Percentiles rank a stretch among this genome's conserved stretches.
Evolutionary conservation across 441 rosid genomes (phyloP).

Genomic region (Populus hybrid): DNA sequence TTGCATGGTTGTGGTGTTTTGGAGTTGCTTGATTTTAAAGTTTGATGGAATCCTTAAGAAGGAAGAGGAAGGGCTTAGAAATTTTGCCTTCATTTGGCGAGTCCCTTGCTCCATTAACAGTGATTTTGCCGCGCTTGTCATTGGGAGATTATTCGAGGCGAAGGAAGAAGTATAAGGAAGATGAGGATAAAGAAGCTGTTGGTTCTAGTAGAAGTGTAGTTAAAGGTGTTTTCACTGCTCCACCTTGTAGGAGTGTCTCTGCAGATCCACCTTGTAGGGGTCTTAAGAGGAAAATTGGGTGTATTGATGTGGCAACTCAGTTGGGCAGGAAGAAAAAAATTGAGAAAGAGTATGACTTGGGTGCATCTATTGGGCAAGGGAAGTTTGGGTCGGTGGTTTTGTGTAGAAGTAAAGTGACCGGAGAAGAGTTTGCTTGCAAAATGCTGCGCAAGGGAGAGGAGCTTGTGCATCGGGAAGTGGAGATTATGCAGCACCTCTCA

Average conservation of each 20-base stretch:
- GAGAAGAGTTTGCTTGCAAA: slow-evolving; percentile 65
- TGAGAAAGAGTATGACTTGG: slow-evolving; percentile 54
- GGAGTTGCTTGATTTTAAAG: slow-evolving; percentile 5
- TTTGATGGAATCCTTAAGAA: slow-evolving; percentile 19
- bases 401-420: slow-evolving; percentile 48
- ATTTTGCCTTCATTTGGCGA: slow-evolving; percentile 4
- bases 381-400: slow-evolving; percentile 73
- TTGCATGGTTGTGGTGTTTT: slow-evolving; percentile 8
- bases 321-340: slow-evolving; percentile 69
- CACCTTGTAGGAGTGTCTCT: slow-evolving; percentile 59
- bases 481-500: slow-evolving; percentile 87
- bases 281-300: slow-evolving; percentile 81
- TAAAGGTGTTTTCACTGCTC: slow-evolving; percentile 71
- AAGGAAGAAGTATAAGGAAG: slow-evolving; percentile 66
- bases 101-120: slow-evolving; percentile 2
- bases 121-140: slow-evolving; percentile 46
- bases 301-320: slow-evolving; percentile 66
- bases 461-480: slow-evolving; percentile 74
- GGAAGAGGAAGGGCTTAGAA: slow-evolving; percentile 23
- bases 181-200: slow-evolving; percentile 30
- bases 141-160: slow-evolving; percentile 63
- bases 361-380: slow-evolving; percentile 57
- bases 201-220: slow-evolving; percentile 56
- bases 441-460: slow-evolving; percentile 72
- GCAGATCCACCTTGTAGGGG: slow-evolving; percentile 66